Base-by-base conservation (phyloP, 2,329 filamentous ascomycete species). In the Fusarium sp. region DNA sequence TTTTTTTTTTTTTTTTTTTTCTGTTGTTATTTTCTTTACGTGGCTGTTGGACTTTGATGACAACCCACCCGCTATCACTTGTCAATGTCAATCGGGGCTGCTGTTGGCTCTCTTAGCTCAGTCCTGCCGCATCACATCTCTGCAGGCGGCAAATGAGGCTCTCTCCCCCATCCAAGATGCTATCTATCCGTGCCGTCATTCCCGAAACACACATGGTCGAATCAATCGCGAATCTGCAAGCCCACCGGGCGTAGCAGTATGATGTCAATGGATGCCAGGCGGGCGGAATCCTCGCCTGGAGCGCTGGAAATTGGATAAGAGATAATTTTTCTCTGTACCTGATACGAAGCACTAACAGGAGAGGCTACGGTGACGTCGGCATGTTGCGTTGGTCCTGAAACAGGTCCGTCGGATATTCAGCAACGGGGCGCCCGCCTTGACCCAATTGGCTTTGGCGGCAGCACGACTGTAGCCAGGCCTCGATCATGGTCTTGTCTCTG, bases 171-270 rank as follows among this genome's bases (percentile, higher is more conserved):
- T 59, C 56, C 74, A 33, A 22, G 60, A 43, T 73, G 65, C 70
- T 74, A 76, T 78, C 69, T 78, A 61, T 75, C 69, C 74, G 77
- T 79, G 77, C 77, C 77, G 77, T 77, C 77, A 71, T 66, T 79
- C 72, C 77, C 77, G 77, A 64, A 65, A 63, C 66, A 45, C 64
- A 56, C 20, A 35, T 58, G 59, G 20, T 38, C 65, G 52, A 60
- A 62, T 62, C 40, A 68, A 61, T 74, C 58, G 67, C 59, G 63
- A 71, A 69, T 75, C 70, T 56, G 61, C 52, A 47, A 68, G 45
- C 17, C 59, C 58, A 63, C 63, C 30, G 43, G 61, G 30, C 59
- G 43, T 57, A 58, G 47, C 58, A 45, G 43, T 59, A 78, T 78
- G 76, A 78, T 78, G 76, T 78, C 76, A 78, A 69, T 71, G 57